Base-by-base conservation (phyloP, 371 early-diverging fungal genomes). In the Vavraia culicis region DNA sequence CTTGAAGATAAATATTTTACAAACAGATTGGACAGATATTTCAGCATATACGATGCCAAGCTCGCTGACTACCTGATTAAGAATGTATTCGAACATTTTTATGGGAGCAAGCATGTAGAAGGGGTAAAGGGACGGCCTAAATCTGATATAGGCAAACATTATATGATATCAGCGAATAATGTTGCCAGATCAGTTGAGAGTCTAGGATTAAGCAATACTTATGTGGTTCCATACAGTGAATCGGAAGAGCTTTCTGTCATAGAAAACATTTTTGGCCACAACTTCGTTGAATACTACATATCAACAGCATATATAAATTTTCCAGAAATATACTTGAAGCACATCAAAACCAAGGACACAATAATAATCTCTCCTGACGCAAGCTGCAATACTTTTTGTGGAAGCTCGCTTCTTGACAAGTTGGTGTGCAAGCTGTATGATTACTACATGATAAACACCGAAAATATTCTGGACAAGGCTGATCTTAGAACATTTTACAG, bases 231-330 rank as follows among this genome's bases (percentile, higher is more conserved):
- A n/a, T n/a, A n/a, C n/a, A n/a, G n/a, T 16, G 11, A 51, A 13
- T 8, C 40, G 1, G 15, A 61, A 3, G 62, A 61, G 23, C n/a
- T 4, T 14, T 3, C 16, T 18, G 31, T 61, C 19, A 10, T 61
- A 1, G 13, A 3, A 18, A 31, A n/a, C 18, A 11, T 61, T 13
- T 33, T 58, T 4, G 13, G 36, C 1, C 0, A 15, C 10, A 38
- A 27, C 14, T 63, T 49, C 32, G 42, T 43, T 15, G 21, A 45
- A n/a, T 32, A 56, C 19, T 27, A 34, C 19, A 48, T 63, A 20
- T 42, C 59, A 3, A 49, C 63, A 1, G 55, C 59, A 1, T 63
- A 63, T 52, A 22, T 56, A 20, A 63, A 63, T 41, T 45, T 63
- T 11, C 51, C 63, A 21, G 4, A 1, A 0, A 10, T 23, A n/a